Base-by-base conservation (phyloP, 2,329 filamentous ascomycete species). In the Chrysosporium queenslandicum region DNA sequence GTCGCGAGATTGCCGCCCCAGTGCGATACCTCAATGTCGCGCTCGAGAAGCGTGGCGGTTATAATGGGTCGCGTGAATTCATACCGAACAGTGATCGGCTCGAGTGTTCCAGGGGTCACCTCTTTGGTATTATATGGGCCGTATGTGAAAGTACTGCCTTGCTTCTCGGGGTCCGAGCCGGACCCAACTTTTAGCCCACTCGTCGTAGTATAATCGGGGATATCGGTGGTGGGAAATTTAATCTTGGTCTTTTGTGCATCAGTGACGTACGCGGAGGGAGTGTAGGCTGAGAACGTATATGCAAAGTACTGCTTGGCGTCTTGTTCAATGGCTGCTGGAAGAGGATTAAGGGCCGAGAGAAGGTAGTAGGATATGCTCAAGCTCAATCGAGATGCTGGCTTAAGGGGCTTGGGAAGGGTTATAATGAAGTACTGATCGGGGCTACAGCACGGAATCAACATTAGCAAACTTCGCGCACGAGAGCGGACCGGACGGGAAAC, bases 1-100 rank as follows among this genome's bases (percentile, higher is more conserved):
- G 90, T 88, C 1, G 92, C 92, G 50, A 97, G 72, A 66, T 98
- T 98, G 57, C 92, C 92, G 59, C 92, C 92, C 92, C 92, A 98
- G 71, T 97, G 92, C 66, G 87, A 94, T 61, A 98, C 85, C 69
- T 98, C 92, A 57, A 98, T 74, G 63, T 97, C 90, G 55, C 92
- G 84, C 71, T 97, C 87, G 55, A 98, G 76, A 14, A 80, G 75
- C 30, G 82, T 81, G 47, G 88, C 80, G 64, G 92, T 87, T 40
- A 83, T 85, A 53, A 98, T 76, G 11, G 92, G 91, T 71, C 91
- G 94, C 58, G 87, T 96, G 73, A 92, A 96, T 69, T 98, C 90
- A 71, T 94, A 97, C 56, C 92, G 86, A 50, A 96, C 83, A 59
- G 77, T 81, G 54, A 88, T 82, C 16, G 83, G 82, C 63, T 87